Evolutionary conservation across 768 basidiomycete genomes (phyloP), one percentile per base, ranked within the genome.

Genomic region (Grammothele lineata): DNA sequence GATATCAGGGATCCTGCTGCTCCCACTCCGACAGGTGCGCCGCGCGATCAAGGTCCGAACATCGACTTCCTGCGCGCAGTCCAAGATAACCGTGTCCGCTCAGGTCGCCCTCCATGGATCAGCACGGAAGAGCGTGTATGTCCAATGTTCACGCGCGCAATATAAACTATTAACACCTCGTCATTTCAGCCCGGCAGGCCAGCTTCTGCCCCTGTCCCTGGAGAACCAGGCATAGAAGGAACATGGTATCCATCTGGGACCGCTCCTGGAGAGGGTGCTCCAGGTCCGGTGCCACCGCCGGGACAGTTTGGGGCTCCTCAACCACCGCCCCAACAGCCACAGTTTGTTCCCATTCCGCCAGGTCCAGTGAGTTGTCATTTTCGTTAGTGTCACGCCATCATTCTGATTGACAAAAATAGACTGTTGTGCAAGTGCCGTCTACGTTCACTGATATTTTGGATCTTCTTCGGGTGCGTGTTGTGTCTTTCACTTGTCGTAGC

Each of bases 371-470:
- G 80, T 72, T 1, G 21, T 23, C 15, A 5, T 36, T 5, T 9
- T 15, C 33, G 12, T 43, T 36, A 4, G 8, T 26, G 23, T 33
- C 6, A 43, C n/a, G n/a, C n/a, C n/a, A 25, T 26, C 32, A 9
- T 14, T 34, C 4, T 33, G 32, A 15, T 23, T 11, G n/a, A 47
- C 33, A 26, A 22, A 58, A 27, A 19, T 51, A 85, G 84, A 76
- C 80, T 22, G 67, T 78, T 44, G 76, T 85, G 11, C 75, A 81
- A 53, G 47, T 86, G 3, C 84, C 84, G 2, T 68, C 83, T 1
- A 56, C 59, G 23, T 86, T 87, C 47, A 78, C 86, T 42, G 80
- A 83, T 1, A 69, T 90, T 45, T 75, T 91, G 73, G 73, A 77
- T 36, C 74, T 90, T 47, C 64, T 87, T 21, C 68, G 85, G 47